Conservation (phyloP, 306 rosid species). For the Psophocarpus tetragonolobus region DNA sequence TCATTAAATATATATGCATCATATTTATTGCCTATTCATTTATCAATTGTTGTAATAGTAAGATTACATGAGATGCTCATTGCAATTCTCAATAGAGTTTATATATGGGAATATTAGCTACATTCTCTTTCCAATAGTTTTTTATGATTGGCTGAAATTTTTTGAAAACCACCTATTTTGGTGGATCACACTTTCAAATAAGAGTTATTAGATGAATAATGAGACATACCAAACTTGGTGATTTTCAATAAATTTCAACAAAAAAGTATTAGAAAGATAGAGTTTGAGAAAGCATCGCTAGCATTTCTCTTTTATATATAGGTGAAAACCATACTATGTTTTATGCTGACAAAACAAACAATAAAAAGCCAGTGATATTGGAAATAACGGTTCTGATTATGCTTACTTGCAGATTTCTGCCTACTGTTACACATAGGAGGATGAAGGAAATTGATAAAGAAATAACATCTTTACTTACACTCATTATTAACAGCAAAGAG, state of each 20-base stretch:
- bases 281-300: too few relatives aligned
- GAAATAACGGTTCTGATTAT: neutral
- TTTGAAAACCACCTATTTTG: too few relatives aligned
- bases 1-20: neutral
- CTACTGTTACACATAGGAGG: constrained; percentile 30
- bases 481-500: constrained; percentile 39
- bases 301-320: too few relatives aligned
- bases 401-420: constrained; percentile 39
- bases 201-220: too few relatives aligned
- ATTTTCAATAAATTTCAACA: too few relatives aligned
- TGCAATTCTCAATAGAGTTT: neutral
- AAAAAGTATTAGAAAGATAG: too few relatives aligned
- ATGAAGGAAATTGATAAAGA: constrained; percentile 10
- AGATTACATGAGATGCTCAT: neutral
- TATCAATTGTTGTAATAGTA: neutral
- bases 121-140: too few relatives aligned
- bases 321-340: neutral
- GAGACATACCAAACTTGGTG: too few relatives aligned
- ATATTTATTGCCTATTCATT: neutral
- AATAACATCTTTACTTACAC: constrained; percentile 20
- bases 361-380: neutral
- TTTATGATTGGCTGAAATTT: too few relatives aligned
- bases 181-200: too few relatives aligned
- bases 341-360: neutral
- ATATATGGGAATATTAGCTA: too few relatives aligned